These are phyloP conservation scores for Suhomyces bolitotheri DNA, from an alignment of 1,139 yeast genomes.

Conservation along the genomic window DNA sequence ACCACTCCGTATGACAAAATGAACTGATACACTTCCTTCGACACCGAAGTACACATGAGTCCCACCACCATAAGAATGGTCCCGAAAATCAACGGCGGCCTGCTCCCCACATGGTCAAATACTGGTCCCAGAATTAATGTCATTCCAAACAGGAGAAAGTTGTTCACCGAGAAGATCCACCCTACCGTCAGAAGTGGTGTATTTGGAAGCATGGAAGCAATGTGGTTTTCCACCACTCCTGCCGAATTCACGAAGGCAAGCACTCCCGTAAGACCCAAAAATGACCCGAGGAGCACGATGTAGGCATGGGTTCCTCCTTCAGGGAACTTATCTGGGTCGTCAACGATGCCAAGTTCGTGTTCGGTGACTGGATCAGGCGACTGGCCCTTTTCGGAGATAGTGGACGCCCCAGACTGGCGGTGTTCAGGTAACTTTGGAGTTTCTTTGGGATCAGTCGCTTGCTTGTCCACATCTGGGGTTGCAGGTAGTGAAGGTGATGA, in stretches of 20 bases:
- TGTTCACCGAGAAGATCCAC: slow-evolving; percentile 37
- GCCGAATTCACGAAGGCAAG: slow-evolving; percentile 30
- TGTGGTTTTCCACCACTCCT: slow-evolving; percentile 31
- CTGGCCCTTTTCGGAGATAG: too few species aligned
- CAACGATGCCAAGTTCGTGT: too few species aligned
- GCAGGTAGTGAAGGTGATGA: too few species aligned
- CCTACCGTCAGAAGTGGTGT: slow-evolving; percentile 27
- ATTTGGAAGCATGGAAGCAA: slow-evolving; percentile 21
- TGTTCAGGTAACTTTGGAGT: too few species aligned
- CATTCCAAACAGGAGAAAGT: slow-evolving; percentile 31
- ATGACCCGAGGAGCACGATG: slow-evolving; percentile 25
- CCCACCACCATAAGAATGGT: slow-evolving; percentile 22
- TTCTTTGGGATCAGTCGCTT: too few species aligned
- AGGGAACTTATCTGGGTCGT: too few species aligned
- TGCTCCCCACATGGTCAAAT: slow-evolving; percentile 27
- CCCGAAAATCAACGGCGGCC: slow-evolving; percentile 21
- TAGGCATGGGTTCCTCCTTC: slow-evolving; percentile 28
- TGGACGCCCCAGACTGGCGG: too few species aligned
- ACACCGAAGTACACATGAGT: slow-evolving; percentile 25
- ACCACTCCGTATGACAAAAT: slow-evolving; percentile 24
- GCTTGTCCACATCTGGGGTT: too few species aligned
- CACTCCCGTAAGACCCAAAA: slow-evolving; percentile 27
- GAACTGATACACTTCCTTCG: slow-evolving; percentile 27
- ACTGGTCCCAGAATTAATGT: slow-evolving; percentile 28
- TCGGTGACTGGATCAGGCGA: too few species aligned